Percentiles rank a stretch among this genome's conserved stretches.
These are phyloP conservation scores for Sungouiella thailandica DNA, from an alignment of 805 yeast genomes.

Conservation along the genomic window DNA sequence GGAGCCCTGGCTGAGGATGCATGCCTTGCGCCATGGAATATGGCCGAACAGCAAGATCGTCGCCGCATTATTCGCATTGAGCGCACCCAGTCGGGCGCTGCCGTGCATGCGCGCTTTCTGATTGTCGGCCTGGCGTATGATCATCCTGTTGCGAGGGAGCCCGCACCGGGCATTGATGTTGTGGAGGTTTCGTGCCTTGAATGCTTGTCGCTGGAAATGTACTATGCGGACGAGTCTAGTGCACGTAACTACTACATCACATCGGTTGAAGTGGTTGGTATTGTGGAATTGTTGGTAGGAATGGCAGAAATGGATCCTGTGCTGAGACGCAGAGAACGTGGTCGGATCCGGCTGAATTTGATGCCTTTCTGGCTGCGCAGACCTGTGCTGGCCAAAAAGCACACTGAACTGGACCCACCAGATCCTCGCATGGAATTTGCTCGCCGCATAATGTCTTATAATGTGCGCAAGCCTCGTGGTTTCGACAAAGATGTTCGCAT, in stretches of 20 bases:
- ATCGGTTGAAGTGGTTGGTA: slow-evolving; percentile 61
- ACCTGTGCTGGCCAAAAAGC: slow-evolving; percentile 46
- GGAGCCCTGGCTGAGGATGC: slow-evolving; percentile 45
- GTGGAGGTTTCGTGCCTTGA: slow-evolving; percentile 59
- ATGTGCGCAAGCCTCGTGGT: slow-evolving; percentile 58
- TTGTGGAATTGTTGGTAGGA: slow-evolving; percentile 58
- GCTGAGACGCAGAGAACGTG: slow-evolving; percentile 57
- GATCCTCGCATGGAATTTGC: slow-evolving; percentile 51
- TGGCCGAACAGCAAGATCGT: slow-evolving; percentile 41
- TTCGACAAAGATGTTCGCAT: slow-evolving; percentile 66
- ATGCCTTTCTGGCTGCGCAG: slow-evolving; percentile 64
- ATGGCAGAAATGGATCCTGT: slow-evolving; percentile 40
- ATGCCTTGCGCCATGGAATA: slow-evolving; percentile 49
- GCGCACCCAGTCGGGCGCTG: slow-evolving; percentile 45
- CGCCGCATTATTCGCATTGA: slow-evolving; percentile 57
- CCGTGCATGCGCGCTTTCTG: slow-evolving; percentile 44
- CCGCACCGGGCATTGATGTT: slow-evolving; percentile 42
- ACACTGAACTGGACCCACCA: slow-evolving; percentile 14
- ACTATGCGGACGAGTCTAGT: slow-evolving; percentile 4
- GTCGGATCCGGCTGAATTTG: slow-evolving; percentile 61
- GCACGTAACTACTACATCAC: slow-evolving; percentile 46
- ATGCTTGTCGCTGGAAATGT: slow-evolving; percentile 31
- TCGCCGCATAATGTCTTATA: slow-evolving; percentile 60
- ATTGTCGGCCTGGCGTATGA: slow-evolving; percentile 49
- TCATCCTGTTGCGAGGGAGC: slow-evolving; percentile 40